A percentile compares a stretch with the other conserved stretches of the same genome.
These are phyloP conservation scores for Raffaelea albimanens DNA, from an alignment of 2,329 filamentous ascomycete species.

Conservation along the genomic window DNA sequence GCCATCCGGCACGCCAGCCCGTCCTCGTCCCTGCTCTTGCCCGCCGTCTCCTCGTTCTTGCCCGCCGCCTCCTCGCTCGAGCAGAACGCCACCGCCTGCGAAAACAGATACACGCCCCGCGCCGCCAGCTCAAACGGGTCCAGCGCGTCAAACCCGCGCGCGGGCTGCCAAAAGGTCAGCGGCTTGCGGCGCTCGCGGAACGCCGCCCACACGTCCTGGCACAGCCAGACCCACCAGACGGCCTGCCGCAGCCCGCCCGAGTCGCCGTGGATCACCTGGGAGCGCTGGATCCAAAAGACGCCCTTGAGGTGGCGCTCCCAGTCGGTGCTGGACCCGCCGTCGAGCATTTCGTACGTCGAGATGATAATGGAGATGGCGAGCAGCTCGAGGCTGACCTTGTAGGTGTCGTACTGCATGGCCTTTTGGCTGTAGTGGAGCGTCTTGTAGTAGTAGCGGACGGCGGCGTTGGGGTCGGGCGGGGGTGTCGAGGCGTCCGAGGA, in stretches of 20 bases:
- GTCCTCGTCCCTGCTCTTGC: too few relatives aligned
- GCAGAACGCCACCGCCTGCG: constrained; percentile 38
- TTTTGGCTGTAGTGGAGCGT: constrained; percentile 52
- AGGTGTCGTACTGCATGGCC: constrained; percentile 47
- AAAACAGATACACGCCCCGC: constrained; percentile 40
- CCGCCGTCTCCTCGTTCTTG: background rate
- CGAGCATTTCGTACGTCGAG: constrained; percentile 59
- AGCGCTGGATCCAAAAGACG: constrained; percentile 57
- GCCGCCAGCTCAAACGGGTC: constrained; percentile 38
- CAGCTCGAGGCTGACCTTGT: constrained; percentile 47
- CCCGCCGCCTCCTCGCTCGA: constrained; percentile 14
- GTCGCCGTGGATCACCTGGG: constrained; percentile 50
- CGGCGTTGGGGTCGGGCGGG: background rate
- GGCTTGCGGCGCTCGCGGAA: constrained; percentile 47
- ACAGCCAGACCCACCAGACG: constrained; percentile 57
- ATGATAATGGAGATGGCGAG: constrained; percentile 50
- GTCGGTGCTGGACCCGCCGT: constrained; percentile 18
- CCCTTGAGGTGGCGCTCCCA: constrained; percentile 57
- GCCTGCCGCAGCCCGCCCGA: constrained; percentile 45
- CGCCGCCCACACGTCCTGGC: constrained; percentile 56
- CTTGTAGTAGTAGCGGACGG: constrained; percentile 49
- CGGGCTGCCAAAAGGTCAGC: constrained; percentile 48
- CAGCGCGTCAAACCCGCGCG: constrained; percentile 31
- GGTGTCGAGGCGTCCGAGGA: background rate
- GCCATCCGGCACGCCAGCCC: too few relatives aligned